These are phyloP conservation scores for Kickxella alabastrina DNA, from an alignment of 192 early-diverging fungal genomes.

Conservation along the genomic window DNA sequence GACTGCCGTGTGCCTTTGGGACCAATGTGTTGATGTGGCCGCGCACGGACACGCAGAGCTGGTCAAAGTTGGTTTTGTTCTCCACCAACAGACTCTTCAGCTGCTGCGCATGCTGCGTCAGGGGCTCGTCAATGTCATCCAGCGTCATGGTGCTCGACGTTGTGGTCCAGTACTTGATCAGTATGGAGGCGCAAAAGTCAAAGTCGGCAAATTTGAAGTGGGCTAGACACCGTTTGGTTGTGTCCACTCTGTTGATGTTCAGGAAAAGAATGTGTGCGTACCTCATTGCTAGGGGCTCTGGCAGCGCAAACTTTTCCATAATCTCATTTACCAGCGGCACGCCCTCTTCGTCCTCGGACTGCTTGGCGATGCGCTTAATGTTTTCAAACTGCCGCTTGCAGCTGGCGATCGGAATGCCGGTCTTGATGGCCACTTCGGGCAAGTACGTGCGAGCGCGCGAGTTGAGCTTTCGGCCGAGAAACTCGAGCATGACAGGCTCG, in stretches of 20 bases:
- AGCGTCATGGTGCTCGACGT: conserved; percentile 26
- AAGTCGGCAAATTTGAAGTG: conserved; percentile 25
- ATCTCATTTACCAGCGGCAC: conserved; percentile 27
- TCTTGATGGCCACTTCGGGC: conserved; percentile 16
- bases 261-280: conserved; percentile 24
- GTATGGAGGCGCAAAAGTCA: conserved; percentile 23
- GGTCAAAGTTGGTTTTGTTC: conserved; percentile 15
- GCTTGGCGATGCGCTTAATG: conserved; percentile 58
- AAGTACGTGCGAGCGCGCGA: conserved; percentile 21
- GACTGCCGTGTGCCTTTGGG: conserved; percentile 2
- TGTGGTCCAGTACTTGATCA: conserved; percentile 29
- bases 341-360: conserved; percentile 57
- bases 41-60: conserved; percentile 1
- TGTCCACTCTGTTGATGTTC: conserved; percentile 27
- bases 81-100: conserved; percentile 48
- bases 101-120: conserved; percentile 54
- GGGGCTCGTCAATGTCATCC: conserved; percentile 41
- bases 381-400: conserved; percentile 57
- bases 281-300: conserved; percentile 11
- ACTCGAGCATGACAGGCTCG: conserved; percentile 24
- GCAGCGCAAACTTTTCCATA: conserved; percentile 22
- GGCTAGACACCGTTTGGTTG: conserved; percentile 20
- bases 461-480: conserved; percentile 27
- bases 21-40: conserved; percentile 1
- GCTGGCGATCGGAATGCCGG: conserved; percentile 16